Base-by-base conservation (phyloP, 2,329 filamentous ascomycete genomes). In the Delphinella strobiligena region DNA sequence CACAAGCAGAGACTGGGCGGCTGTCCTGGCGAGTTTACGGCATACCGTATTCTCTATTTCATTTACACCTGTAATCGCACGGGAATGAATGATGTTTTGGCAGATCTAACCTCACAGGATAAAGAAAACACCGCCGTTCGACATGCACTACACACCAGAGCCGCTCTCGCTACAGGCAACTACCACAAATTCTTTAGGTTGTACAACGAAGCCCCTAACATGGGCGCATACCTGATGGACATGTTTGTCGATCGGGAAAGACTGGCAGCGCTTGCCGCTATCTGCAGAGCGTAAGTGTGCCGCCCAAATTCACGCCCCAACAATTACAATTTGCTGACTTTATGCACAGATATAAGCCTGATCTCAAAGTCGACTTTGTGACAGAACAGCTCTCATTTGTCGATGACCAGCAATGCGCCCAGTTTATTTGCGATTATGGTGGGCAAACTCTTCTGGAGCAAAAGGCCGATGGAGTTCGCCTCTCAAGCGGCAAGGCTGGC, bases 31-130 rank as follows among this genome's bases (percentile, higher is more conserved):
- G 91, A 98, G 65, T 98, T 98, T 68, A 91, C 91, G 75, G 91
- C 89, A 49, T 98, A 98, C 72, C 89, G 91, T 75, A 95, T 98
- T 66, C 74, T 98, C 60, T 98, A 98, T 75, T 93, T 94, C 70
- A 91, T 98, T 65, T 88, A 96, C 64, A 96, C 91, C 55, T 88
- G 87, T 73, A 98, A 96, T 68, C 87, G 86, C 67, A 88, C 85
- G 65, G 88, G 89, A 65, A 82, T 98, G 74, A 96, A 95, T 74
- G 87, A 96, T 73, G 80, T 89, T 59, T 75, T 98, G 71, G 87
- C 88, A 74, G 89, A 95, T 83, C 83, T 98, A 91, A 96, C 89
- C 64, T 67, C 80, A 74, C 78, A 85, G 88, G 91, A 96, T 69
- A 95, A 95, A 70, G 71, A 78, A 62, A 80, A 91, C 61, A 67